These are phyloP conservation scores for Nakazawaea wickerhamii DNA, from an alignment of 805 yeast species.

Conservation along the genomic window DNA sequence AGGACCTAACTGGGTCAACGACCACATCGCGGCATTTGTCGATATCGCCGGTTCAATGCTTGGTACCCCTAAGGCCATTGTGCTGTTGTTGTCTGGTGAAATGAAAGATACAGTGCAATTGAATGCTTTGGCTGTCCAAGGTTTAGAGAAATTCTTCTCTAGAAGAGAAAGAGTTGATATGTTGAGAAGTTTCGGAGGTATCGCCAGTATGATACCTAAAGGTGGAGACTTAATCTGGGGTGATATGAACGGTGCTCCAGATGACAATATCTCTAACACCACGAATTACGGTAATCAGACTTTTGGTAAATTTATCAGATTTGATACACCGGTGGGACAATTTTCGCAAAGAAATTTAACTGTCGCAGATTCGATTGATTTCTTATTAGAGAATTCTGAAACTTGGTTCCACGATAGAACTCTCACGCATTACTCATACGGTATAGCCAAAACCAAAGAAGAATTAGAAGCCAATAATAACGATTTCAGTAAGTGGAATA, in stretches of 20 bases:
- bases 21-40: slow-evolving; percentile 71
- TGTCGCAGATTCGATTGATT: slow-evolving; percentile 61
- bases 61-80: slow-evolving; percentile 93
- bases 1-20: slow-evolving; percentile 85
- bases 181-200: slow-evolving; percentile 86
- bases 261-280: slow-evolving; percentile 43
- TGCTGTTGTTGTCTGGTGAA: slow-evolving; percentile 93
- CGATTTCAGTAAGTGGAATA: slow-evolving; percentile 83
- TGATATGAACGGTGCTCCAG: slow-evolving; percentile 57
- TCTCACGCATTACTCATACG: slow-evolving; percentile 69
- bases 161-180: slow-evolving; percentile 83
- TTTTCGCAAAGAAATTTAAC: slow-evolving; percentile 52
- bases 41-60: slow-evolving; percentile 86
- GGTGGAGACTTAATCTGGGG: slow-evolving; percentile 96
- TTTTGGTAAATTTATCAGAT: slow-evolving; percentile 71
- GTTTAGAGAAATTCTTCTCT: slow-evolving; percentile 89
- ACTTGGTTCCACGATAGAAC: slow-evolving; percentile 69
- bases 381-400: slow-evolving; percentile 60
- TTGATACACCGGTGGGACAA: slow-evolving; percentile 40
- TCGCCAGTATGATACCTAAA: slow-evolving; percentile 93
- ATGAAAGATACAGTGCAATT: slow-evolving; percentile 97
- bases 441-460: slow-evolving; percentile 53
- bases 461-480: slow-evolving; percentile 63
- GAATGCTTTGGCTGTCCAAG: slow-evolving; percentile 89
- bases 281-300: slow-evolving; percentile 26